Conservation (phyloP, 164 flowering plant genomes). For the Euptelea pleiosperma region DNA sequence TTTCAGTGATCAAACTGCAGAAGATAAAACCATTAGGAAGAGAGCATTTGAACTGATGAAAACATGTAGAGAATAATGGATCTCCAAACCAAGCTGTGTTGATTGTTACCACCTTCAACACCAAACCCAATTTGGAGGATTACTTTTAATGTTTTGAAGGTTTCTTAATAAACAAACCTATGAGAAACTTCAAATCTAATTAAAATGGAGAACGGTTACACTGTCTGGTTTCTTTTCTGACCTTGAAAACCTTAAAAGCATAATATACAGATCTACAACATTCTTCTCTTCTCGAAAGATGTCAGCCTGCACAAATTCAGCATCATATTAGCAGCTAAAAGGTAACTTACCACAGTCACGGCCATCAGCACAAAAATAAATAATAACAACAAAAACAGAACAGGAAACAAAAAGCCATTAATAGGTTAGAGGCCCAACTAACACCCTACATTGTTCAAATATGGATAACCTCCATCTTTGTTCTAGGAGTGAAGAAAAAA, state of each 20-base stretch:
- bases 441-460: no score
- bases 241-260: slow-evolving; percentile 95
- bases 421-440: no score
- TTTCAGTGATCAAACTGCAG: slow-evolving; percentile 77
- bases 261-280: slow-evolving; percentile 73
- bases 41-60: neutral
- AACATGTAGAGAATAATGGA: neutral
- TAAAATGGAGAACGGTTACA: neutral
- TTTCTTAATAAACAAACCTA: neutral
- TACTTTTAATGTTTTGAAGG: neutral
- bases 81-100: neutral
- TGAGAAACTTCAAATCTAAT: neutral
- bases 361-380: neutral
- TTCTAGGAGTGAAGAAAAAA: no score
- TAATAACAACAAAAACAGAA: neutral
- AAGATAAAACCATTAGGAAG: slow-evolving; percentile 14
- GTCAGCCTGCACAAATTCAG: slow-evolving; percentile 55
- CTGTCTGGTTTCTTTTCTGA: slow-evolving; percentile 23
- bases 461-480: no score
- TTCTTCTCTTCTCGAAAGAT: slow-evolving; percentile 83
- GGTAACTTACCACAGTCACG: neutral
- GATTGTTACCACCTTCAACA: no score
- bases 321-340: neutral
- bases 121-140: neutral
- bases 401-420: neutral